Evolutionary conservation across 441 rosid species (phyloP), one percentile per base, ranked within the genome.

Genomic region (Macaranga tanarius): DNA sequence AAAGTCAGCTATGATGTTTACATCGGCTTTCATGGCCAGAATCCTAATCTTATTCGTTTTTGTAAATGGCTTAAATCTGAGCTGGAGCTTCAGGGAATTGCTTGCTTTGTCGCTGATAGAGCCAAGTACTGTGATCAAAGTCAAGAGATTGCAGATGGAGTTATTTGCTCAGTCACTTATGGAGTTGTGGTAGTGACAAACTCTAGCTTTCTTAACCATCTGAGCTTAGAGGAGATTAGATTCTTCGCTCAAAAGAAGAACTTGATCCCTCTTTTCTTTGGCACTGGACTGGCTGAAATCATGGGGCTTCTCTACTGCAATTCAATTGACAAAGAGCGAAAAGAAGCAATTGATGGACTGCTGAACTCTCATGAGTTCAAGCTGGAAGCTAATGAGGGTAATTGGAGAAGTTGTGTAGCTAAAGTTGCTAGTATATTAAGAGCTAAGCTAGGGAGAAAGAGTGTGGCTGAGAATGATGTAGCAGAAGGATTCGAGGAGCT

Each of bases 41-140:
- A 88, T 81, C 92, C 95, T 48, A 92, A 87, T 84, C 76, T 94
- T 80, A 75, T 84, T 51, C 86, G 95, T 57, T 90, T 94, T 77
- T 90, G 92, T 73, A 92, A 92, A 83, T 94, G 99, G 99, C 79
- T 94, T 40, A 94, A 92, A 81, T 94, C 97, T 28, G 97, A 94
- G 84, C 92, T 90, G 60, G 96, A 94, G 86, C 85, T 92, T 72
- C 95, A 90, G 81, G 97, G 99, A 2, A 92, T 94, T 65, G 99
- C 95, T 65, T 92, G 97, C 67, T 94, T 94, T 62, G 89, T 89
- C 22, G 95, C 93, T 8, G 99, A 94, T 58, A 84, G 96, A 81
- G 92, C 97, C 0, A 90, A 86, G 79, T 92, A 88, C 68, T 86
- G 93, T 0, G 90, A 90, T 69, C 97, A 94, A 82, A 90, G 97